Base-by-base conservation (phyloP, 768 basidiomycete genomes). In the Leccinum truebloodii region DNA sequence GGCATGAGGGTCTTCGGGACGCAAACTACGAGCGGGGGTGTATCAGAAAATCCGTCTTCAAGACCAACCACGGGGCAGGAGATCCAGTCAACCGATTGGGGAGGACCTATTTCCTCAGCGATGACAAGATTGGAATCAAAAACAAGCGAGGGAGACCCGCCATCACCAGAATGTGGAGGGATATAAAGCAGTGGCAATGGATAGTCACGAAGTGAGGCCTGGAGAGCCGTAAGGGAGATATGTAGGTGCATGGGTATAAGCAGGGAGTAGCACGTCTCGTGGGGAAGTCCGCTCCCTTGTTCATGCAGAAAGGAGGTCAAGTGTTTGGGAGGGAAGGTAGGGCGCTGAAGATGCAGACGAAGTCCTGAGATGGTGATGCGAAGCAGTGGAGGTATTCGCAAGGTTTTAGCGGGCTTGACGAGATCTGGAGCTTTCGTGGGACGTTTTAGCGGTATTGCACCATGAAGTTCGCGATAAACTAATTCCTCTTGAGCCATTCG, bases 1-100 rank as follows among this genome's bases (percentile, higher is more conserved):
- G 95, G 90, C 91, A 95, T 96, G 59, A 94, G 88, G 0, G 94
- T 95, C 73, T 95, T 97, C 2, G 94, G 93, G 35, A 96, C 80
- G 46, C 75, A 63, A 44, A 95, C 73, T 26, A 77, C 78, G 52
- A 95, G 81, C 6, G 83, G 79, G 2, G 77, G 73, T 30, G 83
- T 78, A 6, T 81, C 83, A 30, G 77, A 76, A 35, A 81, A 70
- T 32, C 84, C 85, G 30, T 83, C 80, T 57, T 83, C 76, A 4
- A 76, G 71, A n/a, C 82, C 81, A 53, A 89, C 76, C 62, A 97
- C 79, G 4, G 80, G 77, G 65, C 87, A 91, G 16, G 85, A 72
- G 22, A 94, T 77, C 86, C 89, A 91, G 62, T 89, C 81, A 35
- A 89, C 83, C 0, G 90, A 90, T 35, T 79, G 69, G 1, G 81